Conservation (phyloP, 1,139 yeast genomes). For the Debaryomycetaceae sp. region DNA sequence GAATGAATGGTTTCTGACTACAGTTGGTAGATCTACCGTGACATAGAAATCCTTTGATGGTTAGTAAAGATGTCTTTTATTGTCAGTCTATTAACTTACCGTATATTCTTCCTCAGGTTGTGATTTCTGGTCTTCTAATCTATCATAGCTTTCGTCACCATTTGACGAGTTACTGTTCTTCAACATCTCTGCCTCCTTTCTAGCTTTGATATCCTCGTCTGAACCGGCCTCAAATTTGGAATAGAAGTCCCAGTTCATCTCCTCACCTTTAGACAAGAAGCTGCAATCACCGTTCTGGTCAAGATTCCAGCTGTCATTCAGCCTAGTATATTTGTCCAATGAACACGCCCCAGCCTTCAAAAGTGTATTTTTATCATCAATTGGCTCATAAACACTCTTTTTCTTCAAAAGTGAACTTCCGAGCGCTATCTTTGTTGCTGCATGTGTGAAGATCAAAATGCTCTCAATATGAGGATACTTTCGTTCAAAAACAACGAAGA, state of each 20-base stretch:
- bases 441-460: slow-evolving; percentile 70
- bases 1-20: slow-evolving; percentile 18
- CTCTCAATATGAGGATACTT: slow-evolving; percentile 53
- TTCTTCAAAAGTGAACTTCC: slow-evolving; percentile 64
- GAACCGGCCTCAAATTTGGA: slow-evolving; percentile 71
- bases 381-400: slow-evolving; percentile 41
- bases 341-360: slow-evolving; percentile 49
- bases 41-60: slow-evolving; percentile 34
- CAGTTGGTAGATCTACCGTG: slow-evolving; percentile 40
- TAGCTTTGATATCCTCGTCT: slow-evolving; percentile 62
- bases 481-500: slow-evolving; percentile 50
- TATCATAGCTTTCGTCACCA: background rate
- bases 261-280: slow-evolving; percentile 72
- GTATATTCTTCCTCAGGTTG: slow-evolving; percentile 28
- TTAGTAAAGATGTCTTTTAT: slow-evolving; percentile 7
- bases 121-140: slow-evolving; percentile 1
- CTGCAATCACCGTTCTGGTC: slow-evolving; percentile 66
- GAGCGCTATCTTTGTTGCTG: slow-evolving; percentile 77
- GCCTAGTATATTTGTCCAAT: slow-evolving; percentile 32
- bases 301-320: slow-evolving; percentile 45
- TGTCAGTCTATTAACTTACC: slow-evolving; percentile 28
- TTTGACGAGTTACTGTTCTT: slow-evolving; percentile 7
- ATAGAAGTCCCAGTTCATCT: slow-evolving; percentile 86
- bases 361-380: slow-evolving; percentile 40
- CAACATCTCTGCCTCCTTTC: slow-evolving; percentile 22